Conservation (phyloP, 768 basidiomycete genomes). For the Lactifluus echinatus region DNA sequence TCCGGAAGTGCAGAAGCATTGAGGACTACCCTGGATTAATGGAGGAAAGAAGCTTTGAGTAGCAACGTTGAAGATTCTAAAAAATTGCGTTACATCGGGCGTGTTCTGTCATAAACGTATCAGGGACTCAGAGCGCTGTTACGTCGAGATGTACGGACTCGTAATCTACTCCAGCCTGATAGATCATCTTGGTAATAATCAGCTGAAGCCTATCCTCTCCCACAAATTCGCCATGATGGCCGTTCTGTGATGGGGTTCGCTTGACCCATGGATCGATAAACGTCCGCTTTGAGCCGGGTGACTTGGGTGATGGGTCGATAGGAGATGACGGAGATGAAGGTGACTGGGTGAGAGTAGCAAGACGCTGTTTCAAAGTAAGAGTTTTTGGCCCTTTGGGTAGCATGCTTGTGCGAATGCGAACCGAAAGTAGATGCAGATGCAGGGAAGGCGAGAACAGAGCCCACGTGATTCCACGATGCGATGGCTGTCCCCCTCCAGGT, state of each 20-base stretch:
- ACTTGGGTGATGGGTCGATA: constrained; percentile 25
- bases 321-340: constrained; percentile 39
- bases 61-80: background rate
- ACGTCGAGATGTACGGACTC: constrained; percentile 45
- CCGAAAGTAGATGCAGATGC: background rate
- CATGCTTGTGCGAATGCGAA: background rate
- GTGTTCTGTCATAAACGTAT: constrained; percentile 44
- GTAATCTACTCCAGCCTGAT: constrained; percentile 84
- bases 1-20: constrained; percentile 80
- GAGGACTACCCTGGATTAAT: constrained; percentile 60
- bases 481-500: too few relatives aligned
- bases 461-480: too few relatives aligned
- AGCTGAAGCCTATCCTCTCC: constrained; percentile 46
- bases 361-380: constrained; percentile 53
- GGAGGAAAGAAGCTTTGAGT: background rate
- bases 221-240: constrained; percentile 17
- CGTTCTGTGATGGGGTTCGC: constrained; percentile 26
- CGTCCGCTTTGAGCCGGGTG: constrained; percentile 27
- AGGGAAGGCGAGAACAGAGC: too few relatives aligned
- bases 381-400: background rate
- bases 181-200: constrained; percentile 64
- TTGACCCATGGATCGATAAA: constrained; percentile 49
- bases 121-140: constrained; percentile 5
- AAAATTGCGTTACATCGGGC: constrained; percentile 55
- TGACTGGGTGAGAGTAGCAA: constrained; percentile 48